Base-by-base conservation (phyloP, 1,284 basidiomycete genomes). In the Cutaneotrichosporon spelunceum region DNA sequence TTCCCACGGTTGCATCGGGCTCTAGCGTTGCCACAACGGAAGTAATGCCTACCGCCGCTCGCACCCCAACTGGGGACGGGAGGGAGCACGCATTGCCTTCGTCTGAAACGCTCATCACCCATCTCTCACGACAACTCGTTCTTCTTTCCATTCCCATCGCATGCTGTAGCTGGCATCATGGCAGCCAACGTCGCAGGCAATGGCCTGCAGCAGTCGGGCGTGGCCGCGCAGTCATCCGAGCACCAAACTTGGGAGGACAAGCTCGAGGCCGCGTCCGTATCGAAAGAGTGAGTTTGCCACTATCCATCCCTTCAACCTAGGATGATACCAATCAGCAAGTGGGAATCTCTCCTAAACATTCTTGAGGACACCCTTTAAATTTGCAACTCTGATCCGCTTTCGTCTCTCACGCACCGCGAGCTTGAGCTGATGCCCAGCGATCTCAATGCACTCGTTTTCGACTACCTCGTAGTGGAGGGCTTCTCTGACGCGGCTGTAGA, bases 381-480 rank as follows among this genome's bases (percentile, higher is more conserved):
- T 78, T 75, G 79, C 77, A 71, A 64, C 71, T 80, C 82, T 84
- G 81, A 83, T 65, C 60, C 61, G 34, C 13, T 44, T 56, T 42
- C 47, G 30, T 27, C 10, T 9, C 24, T 47, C 23, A 19, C 44
- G 27, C 24, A 7, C 19, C 14, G 19, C 10, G 49, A 44, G 27
- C 23, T 8, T 36, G 23, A 19, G 62, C 52, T 63, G 48, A 61
- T 54, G 29, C 9, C n/a, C 67, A 90, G 95, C 79, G 94, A 99
- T 77, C 81, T 99, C 64, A 96, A 99, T 78, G 85, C 88, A 5
- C 85, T 99, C n/a, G 87, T 99, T 53, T 94, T 97, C 87, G 93
- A 99, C 78, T 99, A 97, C 78, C 88, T 99, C 62, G 90, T 98
- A 66, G 93, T 96, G 60, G 94, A 98, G 76, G 95, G 95, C 2